Evolutionary conservation across 495 filamentous ascomycete species (phyloP).

Genomic region (Neurospora sp.): DNA sequence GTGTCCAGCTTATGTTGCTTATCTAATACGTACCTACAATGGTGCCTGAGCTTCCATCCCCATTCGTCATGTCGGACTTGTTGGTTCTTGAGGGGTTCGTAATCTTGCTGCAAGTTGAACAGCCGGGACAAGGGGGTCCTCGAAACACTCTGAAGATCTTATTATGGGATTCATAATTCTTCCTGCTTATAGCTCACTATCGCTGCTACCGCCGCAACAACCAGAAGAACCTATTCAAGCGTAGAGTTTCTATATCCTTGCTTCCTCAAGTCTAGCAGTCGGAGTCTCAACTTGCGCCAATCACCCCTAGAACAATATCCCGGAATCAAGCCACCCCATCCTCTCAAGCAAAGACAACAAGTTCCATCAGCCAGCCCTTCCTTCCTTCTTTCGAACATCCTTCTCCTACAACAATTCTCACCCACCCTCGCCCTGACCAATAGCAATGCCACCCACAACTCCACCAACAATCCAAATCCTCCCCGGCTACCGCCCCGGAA

Average conservation of each 20-base stretch:
- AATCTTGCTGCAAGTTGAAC: background rate
- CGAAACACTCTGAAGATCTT: background rate
- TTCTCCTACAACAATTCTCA: too few species aligned
- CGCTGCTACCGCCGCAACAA: background rate
- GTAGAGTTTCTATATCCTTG: too few species aligned
- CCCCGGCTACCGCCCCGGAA: conserved; percentile 22
- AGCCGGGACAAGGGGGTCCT: background rate
- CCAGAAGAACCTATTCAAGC: background rate
- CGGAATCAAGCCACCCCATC: background rate
- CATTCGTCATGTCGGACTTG: background rate
- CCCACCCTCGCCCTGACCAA: background rate
- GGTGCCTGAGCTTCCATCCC: background rate
- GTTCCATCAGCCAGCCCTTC: background rate
- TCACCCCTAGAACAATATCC: background rate
- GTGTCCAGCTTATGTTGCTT: background rate
- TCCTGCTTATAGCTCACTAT: background rate
- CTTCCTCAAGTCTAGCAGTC: too few species aligned
- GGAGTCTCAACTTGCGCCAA: too few species aligned
- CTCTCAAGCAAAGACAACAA: background rate
- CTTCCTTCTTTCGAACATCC: too few species aligned
- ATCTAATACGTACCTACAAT: background rate
- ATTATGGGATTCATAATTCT: too few species aligned
- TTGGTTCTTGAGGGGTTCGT: background rate
- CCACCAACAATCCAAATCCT: conserved; percentile 7
- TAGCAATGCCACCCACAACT: background rate